Evolutionary conservation across 805 yeast genomes (phyloP).

Genomic region (Suhomyces canberraensis): DNA sequence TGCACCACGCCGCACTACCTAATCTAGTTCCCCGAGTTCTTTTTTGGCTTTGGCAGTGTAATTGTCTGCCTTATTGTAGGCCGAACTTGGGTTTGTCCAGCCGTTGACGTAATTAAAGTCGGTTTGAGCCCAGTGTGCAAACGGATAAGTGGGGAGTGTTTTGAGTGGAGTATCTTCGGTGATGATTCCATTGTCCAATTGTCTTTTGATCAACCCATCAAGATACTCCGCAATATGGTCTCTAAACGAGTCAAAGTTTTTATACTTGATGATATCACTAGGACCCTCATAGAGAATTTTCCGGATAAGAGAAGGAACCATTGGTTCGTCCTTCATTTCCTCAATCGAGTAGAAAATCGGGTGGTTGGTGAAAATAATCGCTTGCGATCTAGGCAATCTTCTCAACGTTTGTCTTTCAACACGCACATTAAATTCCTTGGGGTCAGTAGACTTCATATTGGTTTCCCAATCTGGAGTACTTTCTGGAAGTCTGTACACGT

Average conservation of each 20-base stretch:
- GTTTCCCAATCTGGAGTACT: constrained; percentile 33
- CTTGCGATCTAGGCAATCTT: constrained; percentile 59
- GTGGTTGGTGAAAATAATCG: constrained; percentile 72
- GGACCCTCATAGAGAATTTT: constrained; percentile 67
- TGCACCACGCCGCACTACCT: too few relatives aligned
- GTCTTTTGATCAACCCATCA: constrained; percentile 55
- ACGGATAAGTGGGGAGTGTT: constrained; percentile 61
- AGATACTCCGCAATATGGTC: constrained; percentile 59
- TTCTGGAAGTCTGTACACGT: constrained; percentile 53
- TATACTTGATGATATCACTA: constrained; percentile 60
- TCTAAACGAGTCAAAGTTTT: constrained; percentile 55
- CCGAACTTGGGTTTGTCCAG: constrained; percentile 35
- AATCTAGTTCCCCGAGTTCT: constrained; percentile 20
- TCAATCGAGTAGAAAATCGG: constrained; percentile 77
- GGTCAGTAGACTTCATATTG: constrained; percentile 35
- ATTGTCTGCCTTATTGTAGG: constrained; percentile 17
- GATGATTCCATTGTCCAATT: constrained; percentile 54
- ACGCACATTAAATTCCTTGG: constrained; percentile 59
- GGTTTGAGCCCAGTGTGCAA: constrained; percentile 53
- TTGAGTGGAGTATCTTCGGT: constrained; percentile 52
- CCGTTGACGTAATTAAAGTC: constrained; percentile 39
- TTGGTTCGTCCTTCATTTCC: constrained; percentile 73
- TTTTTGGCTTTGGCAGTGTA: constrained; percentile 20
- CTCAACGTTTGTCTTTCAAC: constrained; percentile 73
- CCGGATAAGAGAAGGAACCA: constrained; percentile 71